phyloP scores from a whole-genome alignment of 495 filamentous ascomycete species.

The Penicillium paxilli region DNA sequence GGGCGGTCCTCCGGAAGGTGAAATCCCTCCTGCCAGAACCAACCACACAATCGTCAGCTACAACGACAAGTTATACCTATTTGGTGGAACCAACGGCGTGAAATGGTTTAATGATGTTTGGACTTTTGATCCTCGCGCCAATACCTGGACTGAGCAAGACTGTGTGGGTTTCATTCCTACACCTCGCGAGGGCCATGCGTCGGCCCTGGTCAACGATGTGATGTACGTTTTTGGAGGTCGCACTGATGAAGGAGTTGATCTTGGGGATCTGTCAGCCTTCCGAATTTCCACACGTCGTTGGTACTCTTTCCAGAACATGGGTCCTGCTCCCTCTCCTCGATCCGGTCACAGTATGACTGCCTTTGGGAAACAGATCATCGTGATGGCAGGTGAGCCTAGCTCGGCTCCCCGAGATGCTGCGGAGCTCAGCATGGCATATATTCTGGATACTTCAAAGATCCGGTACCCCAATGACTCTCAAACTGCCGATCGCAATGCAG shows the following conservation, averaged over 20 bases:
- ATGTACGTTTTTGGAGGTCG: slow-evolving; percentile 99
- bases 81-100: slow-evolving; percentile 92
- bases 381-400: slow-evolving; percentile 92
- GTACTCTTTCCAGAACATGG: slow-evolving; percentile 99
- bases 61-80: slow-evolving; percentile 93
- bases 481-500: slow-evolving; percentile 38
- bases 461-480: slow-evolving; percentile 81
- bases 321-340: slow-evolving; percentile 86
- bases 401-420: slow-evolving; percentile 74
- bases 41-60: slow-evolving; percentile 93
- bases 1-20: slow-evolving; percentile 60
- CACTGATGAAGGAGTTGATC: slow-evolving; percentile 84
- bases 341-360: slow-evolving; percentile 98
- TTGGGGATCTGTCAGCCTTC: slow-evolving; percentile 95
- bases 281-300: slow-evolving; percentile 87
- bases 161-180: slow-evolving; percentile 97
- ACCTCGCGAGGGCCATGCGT: slow-evolving; percentile 91
- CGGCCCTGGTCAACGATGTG: slow-evolving; percentile 88
- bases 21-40: slow-evolving; percentile 86
- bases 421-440: slow-evolving; percentile 86
- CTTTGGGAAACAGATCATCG: slow-evolving; percentile 86
- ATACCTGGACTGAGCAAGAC: slow-evolving; percentile 82
- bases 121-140: slow-evolving; percentile 83
- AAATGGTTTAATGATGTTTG: slow-evolving; percentile 99
- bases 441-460: slow-evolving; percentile 93